Base-by-base conservation (phyloP, 441 rosid species). In the Macaranga tanarius region DNA sequence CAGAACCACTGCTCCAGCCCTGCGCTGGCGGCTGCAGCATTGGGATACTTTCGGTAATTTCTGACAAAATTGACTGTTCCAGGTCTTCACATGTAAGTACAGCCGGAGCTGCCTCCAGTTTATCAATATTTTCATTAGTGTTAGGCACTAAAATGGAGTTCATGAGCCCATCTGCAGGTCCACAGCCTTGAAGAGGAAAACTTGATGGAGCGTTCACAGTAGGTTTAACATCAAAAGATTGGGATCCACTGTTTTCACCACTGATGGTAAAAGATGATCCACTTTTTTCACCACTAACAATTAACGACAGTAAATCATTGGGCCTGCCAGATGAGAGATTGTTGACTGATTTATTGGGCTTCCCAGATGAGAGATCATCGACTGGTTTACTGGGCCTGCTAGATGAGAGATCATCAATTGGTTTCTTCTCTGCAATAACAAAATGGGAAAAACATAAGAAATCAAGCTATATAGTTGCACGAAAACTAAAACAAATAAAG, bases 21-120 rank as follows among this genome's bases (percentile, higher is more conserved):
- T 71, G 80, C 44, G 61, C 72, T 71, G 80, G 75, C 63, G 83
- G 80, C 25, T 59, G 81, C 79, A 74, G 75, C 59, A 79, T 75
- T 20, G 83, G 81, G 79, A 82, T 75, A 73, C 74, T 83, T 58
- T 79, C 90, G 69, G 80, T 66, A 54, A 84, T 83, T 87, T 84
- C 93, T 26, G 92, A 92, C 70, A 96, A 77, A 75, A 96, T 90
- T 71, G 99, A 86, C 79, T 88, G 97, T 82, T 96, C 99, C 72
- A 96, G 97, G 84, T 96, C 99, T 86, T 92, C 99, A 76, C 99
- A 96, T 64, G 99, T 96, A 79, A 96, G 97, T 73, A 96, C 90
- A 77, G 97, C 77, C 45, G 89, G 84, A 79, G 74, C 85, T 68
- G 78, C 82, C 75, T 81, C 81, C 71, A 74, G 62, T 72, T 90